Base-by-base conservation (phyloP, 768 basidiomycete species). In the Vararia minispora region DNA sequence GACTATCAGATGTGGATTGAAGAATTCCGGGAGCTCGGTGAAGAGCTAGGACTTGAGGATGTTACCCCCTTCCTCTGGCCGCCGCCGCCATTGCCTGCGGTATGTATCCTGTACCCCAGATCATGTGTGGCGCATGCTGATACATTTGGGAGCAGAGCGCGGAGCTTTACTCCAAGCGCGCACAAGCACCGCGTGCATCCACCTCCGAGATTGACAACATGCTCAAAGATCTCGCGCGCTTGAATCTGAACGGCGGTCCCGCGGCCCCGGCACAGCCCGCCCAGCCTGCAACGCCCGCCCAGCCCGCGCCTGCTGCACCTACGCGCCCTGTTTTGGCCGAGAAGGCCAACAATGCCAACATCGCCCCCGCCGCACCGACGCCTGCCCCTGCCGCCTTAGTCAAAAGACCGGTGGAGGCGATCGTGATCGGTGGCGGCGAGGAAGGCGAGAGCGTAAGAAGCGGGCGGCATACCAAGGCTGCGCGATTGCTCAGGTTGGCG, bases 51-150 rank as follows among this genome's bases (percentile, higher is more conserved):
- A 9, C 82, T 71, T 46, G 64, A 64, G 2, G 61, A 66, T 16
- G 63, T 64, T 37, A 72, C 80, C 20, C 69, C 64, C 20, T 81
- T 87, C 48, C 61, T 83, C 28, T 87, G 83, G 83, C 82, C 82
- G 3, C 76, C 80, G 9, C 57, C 55, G 33, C 37, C 28, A 2
- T 26, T 10, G 24, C 29, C 30, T 14, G 46, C 35, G 58, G 56
- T 63, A 52, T 10, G 40, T 35, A n/a, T n/a, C n/a, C n/a, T n/a
- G n/a, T n/a, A n/a, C n/a, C n/a, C n/a, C n/a, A n/a, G n/a, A n/a
- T n/a, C n/a, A n/a, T n/a, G n/a, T n/a, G n/a, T n/a, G n/a, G n/a
- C n/a, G n/a, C n/a, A n/a, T n/a, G n/a, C n/a, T n/a, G n/a, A n/a
- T n/a, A n/a, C n/a, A n/a, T n/a, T n/a, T n/a, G n/a, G n/a, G n/a